Percentiles rank a stretch among this genome's conserved stretches.
Conservation (phyloP, 106 monocot genomes). For the Allium fistulosum region DNA sequence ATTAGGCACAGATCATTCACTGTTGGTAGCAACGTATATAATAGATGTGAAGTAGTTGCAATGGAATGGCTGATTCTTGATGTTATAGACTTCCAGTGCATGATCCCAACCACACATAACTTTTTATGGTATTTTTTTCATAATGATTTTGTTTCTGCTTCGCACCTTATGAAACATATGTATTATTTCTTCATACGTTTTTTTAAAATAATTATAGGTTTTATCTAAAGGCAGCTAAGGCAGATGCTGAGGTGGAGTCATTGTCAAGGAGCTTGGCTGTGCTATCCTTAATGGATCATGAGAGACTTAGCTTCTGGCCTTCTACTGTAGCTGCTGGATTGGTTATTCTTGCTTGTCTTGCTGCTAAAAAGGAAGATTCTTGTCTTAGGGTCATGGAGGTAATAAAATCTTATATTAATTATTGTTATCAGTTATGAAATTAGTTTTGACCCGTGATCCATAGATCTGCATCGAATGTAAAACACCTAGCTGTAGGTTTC, state of each 20-base stretch:
- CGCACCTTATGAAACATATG: too few relatives aligned
- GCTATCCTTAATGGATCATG: constrained; percentile 61
- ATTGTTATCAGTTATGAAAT: neutral
- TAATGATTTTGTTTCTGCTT: too few relatives aligned
- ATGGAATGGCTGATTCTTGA: constrained; percentile 96
- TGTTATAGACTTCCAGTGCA: constrained; percentile 72
- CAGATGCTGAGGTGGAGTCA: constrained; percentile 40
- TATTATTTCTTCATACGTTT: neutral
- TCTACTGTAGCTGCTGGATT: constrained; percentile 91
- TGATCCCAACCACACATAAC: constrained; percentile 64
- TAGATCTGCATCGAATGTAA: neutral
- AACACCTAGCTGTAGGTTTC: neutral
- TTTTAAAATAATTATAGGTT: constrained; percentile 37
- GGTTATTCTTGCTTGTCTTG: constrained; percentile 83
- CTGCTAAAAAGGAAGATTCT: constrained; percentile 36
- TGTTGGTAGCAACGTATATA: constrained; percentile 56
- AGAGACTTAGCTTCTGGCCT: constrained; percentile 78
- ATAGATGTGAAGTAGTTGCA: constrained; percentile 71
- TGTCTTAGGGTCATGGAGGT: constrained; percentile 81
- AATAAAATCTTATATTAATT: neutral
- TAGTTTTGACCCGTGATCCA: neutral
- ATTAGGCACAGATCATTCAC: constrained; percentile 41
- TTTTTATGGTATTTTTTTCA: constrained; percentile 61
- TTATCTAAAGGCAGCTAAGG: constrained; percentile 83
- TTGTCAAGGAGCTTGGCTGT: constrained; percentile 68